These are phyloP conservation scores for Hypoxylon trugodes DNA, from an alignment of 495 filamentous ascomycete genomes.

Conservation along the genomic window DNA sequence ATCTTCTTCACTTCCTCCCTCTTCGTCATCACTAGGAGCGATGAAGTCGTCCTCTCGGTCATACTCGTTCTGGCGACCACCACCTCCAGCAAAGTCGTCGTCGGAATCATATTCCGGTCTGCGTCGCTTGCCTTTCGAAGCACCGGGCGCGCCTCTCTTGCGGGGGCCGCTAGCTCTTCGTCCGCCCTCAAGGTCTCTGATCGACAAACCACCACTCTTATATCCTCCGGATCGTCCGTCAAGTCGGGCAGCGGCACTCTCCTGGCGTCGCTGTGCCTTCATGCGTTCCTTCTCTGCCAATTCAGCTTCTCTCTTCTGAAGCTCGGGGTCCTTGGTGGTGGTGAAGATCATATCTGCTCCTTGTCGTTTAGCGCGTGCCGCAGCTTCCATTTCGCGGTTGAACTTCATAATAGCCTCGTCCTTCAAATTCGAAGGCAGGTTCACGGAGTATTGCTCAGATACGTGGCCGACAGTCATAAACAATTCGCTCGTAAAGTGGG, in stretches of 20 bases:
- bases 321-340: constrained; percentile 80
- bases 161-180: constrained; percentile 47
- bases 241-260: constrained; percentile 71
- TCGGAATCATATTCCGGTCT: constrained; percentile 68
- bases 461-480: constrained; percentile 82
- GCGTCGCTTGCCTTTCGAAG: constrained; percentile 53
- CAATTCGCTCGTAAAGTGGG: constrained; percentile 71
- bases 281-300: constrained; percentile 73
- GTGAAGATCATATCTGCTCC: constrained; percentile 61
- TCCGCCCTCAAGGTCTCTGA: constrained; percentile 77
- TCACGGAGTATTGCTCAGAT: constrained; percentile 76
- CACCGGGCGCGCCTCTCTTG: constrained; percentile 55
- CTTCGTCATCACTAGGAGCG: constrained; percentile 77
- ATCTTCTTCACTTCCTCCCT: constrained; percentile 66
- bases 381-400: constrained; percentile 72
- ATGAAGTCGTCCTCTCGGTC: constrained; percentile 83
- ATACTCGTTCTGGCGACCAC: constrained; percentile 79
- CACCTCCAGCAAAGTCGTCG: constrained; percentile 68
- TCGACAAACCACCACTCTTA: constrained; percentile 68
- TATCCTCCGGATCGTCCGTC: constrained; percentile 61
- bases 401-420: constrained; percentile 82
- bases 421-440: constrained; percentile 71
- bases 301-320: constrained; percentile 79
- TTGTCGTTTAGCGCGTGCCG: constrained; percentile 56
- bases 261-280: constrained; percentile 71